Percentiles rank a stretch among this genome's conserved stretches.
These are phyloP conservation scores for Lignosus rhinocerotis DNA, from an alignment of 1,284 basidiomycete genomes.

Conservation along the genomic window DNA sequence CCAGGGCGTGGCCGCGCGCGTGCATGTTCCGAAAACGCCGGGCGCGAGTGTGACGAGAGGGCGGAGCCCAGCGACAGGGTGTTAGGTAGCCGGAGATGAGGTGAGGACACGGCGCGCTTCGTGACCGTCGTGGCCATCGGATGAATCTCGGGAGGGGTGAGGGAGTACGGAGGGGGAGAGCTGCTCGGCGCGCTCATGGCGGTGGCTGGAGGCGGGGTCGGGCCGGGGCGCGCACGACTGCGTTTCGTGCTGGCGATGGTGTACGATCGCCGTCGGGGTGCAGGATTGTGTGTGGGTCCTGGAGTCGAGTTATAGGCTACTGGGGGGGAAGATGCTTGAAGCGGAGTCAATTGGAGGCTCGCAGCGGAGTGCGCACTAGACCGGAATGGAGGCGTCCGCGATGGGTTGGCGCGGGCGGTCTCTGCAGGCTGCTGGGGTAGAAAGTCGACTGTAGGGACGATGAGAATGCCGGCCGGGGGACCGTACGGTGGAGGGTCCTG, in stretches of 20 bases:
- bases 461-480: constrained; percentile 5
- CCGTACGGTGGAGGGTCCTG: constrained; percentile 21
- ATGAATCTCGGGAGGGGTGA: constrained; percentile 21
- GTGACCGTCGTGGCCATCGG: neutral
- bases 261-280: constrained; percentile 14
- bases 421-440: neutral
- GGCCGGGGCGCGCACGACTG: constrained; percentile 3
- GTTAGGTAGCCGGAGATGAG: constrained; percentile 15
- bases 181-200: constrained; percentile 24
- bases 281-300: neutral
- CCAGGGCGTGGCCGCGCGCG: constrained; percentile 12
- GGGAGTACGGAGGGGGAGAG: constrained; percentile 25
- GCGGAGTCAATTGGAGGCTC: constrained; percentile 8
- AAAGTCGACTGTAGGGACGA: constrained; percentile 7
- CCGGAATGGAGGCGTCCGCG: neutral
- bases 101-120: constrained; percentile 19
- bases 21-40: constrained; percentile 15
- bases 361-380: neutral
- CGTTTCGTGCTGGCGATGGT: constrained; percentile 4
- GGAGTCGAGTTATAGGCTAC: neutral
- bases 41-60: constrained; percentile 13
- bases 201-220: neutral
- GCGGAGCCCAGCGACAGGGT: neutral
- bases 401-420: neutral
- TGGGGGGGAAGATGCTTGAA: neutral